A percentile compares a stretch with the other conserved stretches of the same genome.
Conservation (phyloP, 2,329 filamentous ascomycete genomes). For the Whalleya microplaca region DNA sequence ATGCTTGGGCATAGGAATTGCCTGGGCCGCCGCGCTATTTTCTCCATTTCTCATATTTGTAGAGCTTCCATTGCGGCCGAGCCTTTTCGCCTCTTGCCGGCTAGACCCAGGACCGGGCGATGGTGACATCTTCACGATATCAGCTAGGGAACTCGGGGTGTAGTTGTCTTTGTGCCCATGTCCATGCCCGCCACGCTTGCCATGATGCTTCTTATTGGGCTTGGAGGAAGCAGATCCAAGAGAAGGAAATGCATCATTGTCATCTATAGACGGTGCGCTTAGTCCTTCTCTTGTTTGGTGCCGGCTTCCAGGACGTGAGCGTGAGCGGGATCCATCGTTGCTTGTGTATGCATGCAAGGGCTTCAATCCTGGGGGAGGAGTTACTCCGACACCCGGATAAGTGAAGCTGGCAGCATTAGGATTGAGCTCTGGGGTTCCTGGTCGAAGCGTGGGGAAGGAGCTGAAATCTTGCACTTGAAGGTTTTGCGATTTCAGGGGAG, state of each 20-base stretch:
- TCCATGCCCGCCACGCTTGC: conserved; percentile 83
- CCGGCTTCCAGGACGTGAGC: conserved; percentile 84
- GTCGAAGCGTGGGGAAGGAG: conserved; percentile 78
- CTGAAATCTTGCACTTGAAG: conserved; percentile 84
- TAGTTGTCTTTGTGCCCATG: conserved; percentile 70
- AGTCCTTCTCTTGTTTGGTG: conserved; percentile 67
- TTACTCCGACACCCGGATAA: conserved; percentile 58
- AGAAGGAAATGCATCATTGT: conserved; percentile 93
- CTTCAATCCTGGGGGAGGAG: conserved; percentile 73
- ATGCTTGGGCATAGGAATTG: conserved; percentile 85
- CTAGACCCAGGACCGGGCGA: conserved; percentile 70
- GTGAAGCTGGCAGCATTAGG: conserved; percentile 56
- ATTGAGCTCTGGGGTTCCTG: conserved; percentile 61
- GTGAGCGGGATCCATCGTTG: conserved; percentile 67
- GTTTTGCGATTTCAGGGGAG: conserved; percentile 66
- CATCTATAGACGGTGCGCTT: conserved; percentile 79
- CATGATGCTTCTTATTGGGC: conserved; percentile 87
- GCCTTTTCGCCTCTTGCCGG: conserved; percentile 63
- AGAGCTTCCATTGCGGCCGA: conserved; percentile 66
- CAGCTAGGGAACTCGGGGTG: conserved; percentile 78
- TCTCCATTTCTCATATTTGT: conserved; percentile 69
- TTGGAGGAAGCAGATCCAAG: conserved; percentile 78
- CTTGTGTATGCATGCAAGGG: conserved; percentile 56
- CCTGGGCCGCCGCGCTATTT: conserved; percentile 78
- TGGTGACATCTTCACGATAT: conserved; percentile 94